Conservation (phyloP, 73 alveolate species). For the Vitrella brassicaformis region DNA sequence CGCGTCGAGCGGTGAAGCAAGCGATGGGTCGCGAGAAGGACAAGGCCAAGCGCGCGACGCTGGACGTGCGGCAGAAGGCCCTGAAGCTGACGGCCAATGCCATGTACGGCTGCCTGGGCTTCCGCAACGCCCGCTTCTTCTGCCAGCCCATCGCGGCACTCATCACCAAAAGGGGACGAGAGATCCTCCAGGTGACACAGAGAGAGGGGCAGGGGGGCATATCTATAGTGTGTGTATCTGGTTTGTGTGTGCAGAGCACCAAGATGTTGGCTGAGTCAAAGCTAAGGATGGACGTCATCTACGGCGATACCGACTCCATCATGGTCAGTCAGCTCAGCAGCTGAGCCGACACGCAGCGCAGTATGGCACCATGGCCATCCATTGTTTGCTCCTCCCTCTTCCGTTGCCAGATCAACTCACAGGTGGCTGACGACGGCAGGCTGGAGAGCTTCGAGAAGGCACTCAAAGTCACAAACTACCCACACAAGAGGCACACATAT, state of each 20-base stretch:
- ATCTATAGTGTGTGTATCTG: too few relatives aligned
- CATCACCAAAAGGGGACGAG: conserved; percentile 91
- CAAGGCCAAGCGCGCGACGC: background rate
- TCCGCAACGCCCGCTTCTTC: conserved; percentile 84
- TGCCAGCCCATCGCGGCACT: conserved; percentile 89
- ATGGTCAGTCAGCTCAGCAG: too few relatives aligned
- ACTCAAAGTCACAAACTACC: too few relatives aligned
- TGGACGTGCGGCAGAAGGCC: conserved; percentile 48
- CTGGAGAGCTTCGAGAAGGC: conserved; percentile 69
- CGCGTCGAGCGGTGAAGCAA: background rate
- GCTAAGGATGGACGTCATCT: conserved; percentile 63
- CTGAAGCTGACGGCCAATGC: conserved; percentile 97
- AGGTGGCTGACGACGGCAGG: too few relatives aligned
- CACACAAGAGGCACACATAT: too few relatives aligned
- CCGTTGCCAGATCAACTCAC: too few relatives aligned
- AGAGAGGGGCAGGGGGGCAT: too few relatives aligned
- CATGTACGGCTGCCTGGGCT: conserved; percentile 98
- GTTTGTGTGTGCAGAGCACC: conserved; percentile 4
- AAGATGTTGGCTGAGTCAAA: conserved; percentile 35
- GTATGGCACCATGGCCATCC: too few relatives aligned
- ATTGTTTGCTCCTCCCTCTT: too few relatives aligned
- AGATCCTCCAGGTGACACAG: conserved; percentile 57
- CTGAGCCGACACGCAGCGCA: too few relatives aligned
- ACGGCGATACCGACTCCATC: conserved; percentile 96
- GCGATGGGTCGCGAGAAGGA: background rate